Evolutionary conservation across 495 filamentous ascomycete species (phyloP).

Genomic region (Penicillium bovifimosum): DNA sequence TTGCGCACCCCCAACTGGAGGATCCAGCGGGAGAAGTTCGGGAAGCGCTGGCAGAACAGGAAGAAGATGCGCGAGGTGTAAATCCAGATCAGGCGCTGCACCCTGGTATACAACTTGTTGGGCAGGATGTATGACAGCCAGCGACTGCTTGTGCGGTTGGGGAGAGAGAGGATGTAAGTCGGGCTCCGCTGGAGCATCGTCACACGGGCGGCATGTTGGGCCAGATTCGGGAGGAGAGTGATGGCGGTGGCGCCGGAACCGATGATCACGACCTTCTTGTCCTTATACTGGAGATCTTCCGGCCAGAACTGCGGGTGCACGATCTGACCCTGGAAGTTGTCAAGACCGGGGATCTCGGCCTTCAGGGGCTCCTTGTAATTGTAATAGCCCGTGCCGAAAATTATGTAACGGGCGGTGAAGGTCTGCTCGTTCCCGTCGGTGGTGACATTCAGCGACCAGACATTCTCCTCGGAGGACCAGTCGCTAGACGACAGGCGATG

Average conservation of each 20-base stretch:
- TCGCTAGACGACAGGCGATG: slow-evolving; percentile 51
- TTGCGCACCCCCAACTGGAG: slow-evolving; percentile 35
- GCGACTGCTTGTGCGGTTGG: slow-evolving; percentile 32
- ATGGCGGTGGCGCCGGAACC: slow-evolving; percentile 55
- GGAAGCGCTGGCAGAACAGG: slow-evolving; percentile 53
- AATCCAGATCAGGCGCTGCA: slow-evolving; percentile 46
- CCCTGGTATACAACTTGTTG: slow-evolving; percentile 23
- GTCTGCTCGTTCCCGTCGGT: slow-evolving; percentile 41
- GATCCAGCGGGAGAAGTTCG: slow-evolving; percentile 42
- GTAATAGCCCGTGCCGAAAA: slow-evolving; percentile 61
- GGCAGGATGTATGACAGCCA: slow-evolving; percentile 39
- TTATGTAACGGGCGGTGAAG: slow-evolving; percentile 50
- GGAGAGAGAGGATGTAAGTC: slow-evolving; percentile 52
- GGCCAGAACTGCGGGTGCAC: slow-evolving; percentile 53
- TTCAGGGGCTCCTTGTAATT: slow-evolving; percentile 56
- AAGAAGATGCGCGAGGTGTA: slow-evolving; percentile 43
- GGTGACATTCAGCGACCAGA: slow-evolving; percentile 57
- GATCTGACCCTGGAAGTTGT: slow-evolving; percentile 39
- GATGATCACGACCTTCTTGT: slow-evolving; percentile 52
- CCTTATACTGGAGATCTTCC: slow-evolving; percentile 40
- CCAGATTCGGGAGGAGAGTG: slow-evolving; percentile 45
- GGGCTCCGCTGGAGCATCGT: slow-evolving; percentile 57
- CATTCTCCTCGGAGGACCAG: slow-evolving; percentile 56
- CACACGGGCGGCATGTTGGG: slow-evolving; percentile 39
- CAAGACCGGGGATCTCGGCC: slow-evolving; percentile 39